phyloP scores from a whole-genome alignment of 2,329 filamentous ascomycete species.

The Didymella pomorum region DNA sequence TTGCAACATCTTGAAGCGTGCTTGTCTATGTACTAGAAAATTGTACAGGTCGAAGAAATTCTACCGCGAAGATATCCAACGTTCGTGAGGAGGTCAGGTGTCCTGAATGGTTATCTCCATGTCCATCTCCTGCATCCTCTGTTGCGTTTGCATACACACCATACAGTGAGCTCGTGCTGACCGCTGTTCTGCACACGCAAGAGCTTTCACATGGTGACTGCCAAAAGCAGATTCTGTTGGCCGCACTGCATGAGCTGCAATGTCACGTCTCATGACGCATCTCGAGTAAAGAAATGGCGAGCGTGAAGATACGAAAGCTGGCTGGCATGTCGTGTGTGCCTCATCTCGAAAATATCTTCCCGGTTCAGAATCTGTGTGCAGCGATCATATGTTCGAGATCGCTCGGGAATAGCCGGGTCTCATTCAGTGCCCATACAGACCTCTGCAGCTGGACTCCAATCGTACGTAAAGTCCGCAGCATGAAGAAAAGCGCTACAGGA shows the following conservation, averaged over 20 bases:
- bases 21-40: too few species aligned
- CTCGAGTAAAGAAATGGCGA: background rate
- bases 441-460: too few species aligned
- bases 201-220: slow-evolving; percentile 4
- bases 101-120: too few species aligned
- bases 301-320: background rate
- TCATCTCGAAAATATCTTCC: background rate
- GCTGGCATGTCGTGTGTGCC: background rate
- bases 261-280: background rate
- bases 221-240: slow-evolving; percentile 4
- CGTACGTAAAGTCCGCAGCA: too few species aligned
- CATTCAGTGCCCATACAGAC: background rate
- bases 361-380: background rate
- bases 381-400: background rate
- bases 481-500: too few species aligned
- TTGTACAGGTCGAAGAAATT: background rate
- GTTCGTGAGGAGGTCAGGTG: background rate
- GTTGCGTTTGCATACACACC: background rate
- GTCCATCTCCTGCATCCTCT: background rate
- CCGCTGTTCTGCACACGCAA: slow-evolving; percentile 19
- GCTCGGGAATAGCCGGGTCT: slow-evolving; percentile 9
- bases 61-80: background rate
- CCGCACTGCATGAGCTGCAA: slow-evolving; percentile 10
- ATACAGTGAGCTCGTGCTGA: slow-evolving; percentile 5
- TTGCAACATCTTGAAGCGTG: slow-evolving; percentile 32